Evolutionary conservation across 352 stramenopile species (phyloP).

Genomic region (Hyaloperonospora brassicae): DNA sequence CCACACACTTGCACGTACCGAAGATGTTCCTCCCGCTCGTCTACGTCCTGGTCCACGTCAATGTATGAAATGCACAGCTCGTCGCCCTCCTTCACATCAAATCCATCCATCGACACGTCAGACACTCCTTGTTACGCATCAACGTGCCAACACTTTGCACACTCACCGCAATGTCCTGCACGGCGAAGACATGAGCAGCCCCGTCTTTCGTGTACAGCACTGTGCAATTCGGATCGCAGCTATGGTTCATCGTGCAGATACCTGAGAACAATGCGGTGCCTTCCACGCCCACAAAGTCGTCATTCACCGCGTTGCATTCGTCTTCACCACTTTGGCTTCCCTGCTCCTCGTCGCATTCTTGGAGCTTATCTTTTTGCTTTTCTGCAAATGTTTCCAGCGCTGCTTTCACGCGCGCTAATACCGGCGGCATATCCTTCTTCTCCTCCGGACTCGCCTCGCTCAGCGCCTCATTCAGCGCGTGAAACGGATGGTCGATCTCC

Average conservation of each 20-base stretch:
- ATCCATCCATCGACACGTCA: background rate
- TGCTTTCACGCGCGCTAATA: conserved; percentile 54
- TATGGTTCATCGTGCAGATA: conserved; percentile 96
- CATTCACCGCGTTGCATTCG: conserved; percentile 40
- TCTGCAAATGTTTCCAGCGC: conserved; percentile 62
- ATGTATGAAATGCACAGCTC: conserved; percentile 96
- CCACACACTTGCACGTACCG: conserved; percentile 25
- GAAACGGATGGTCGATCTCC: conserved; percentile 81
- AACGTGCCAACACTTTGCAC: background rate
- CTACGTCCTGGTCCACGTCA: conserved; percentile 70
- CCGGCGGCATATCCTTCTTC: conserved; percentile 53
- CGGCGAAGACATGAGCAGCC: conserved; percentile 58
- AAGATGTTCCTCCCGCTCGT: conserved; percentile 74
- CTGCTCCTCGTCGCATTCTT: conserved; percentile 34
- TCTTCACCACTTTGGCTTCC: conserved; percentile 39
- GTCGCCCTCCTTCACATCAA: conserved; percentile 52
- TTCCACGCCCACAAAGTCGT: conserved; percentile 91
- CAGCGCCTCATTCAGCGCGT: conserved; percentile 56
- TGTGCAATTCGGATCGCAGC: conserved; percentile 88
- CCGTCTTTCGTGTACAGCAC: conserved; percentile 84
- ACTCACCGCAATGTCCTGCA: conserved; percentile 58
- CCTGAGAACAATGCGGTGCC: conserved; percentile 89
- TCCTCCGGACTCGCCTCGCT: conserved; percentile 45
- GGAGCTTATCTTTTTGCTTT: conserved; percentile 43
- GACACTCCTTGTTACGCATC: conserved; percentile 1